Base-by-base conservation (phyloP, 169 alveolate species). In the Cryptosporidium felis region DNA sequence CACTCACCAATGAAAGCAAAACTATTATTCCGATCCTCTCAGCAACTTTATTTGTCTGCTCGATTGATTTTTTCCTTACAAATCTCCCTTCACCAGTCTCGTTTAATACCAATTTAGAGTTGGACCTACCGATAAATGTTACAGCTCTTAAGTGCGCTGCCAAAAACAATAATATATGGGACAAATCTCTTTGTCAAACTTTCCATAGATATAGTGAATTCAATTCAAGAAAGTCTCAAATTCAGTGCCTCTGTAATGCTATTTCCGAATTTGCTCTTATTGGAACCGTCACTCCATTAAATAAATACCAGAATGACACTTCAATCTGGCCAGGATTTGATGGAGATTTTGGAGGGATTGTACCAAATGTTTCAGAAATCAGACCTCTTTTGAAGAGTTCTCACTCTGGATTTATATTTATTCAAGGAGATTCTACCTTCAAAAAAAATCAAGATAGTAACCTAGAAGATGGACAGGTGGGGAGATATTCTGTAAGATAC, bases 211-310 rank as follows among this genome's bases (percentile, higher is more conserved):
- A 65, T 10, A 65, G 49, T 30, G 61, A 34, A 38, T 65, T 49
- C 18, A 65, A 65, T 32, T 34, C 81, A 3, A 65, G 81, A 65
- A 74, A 74, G 14, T 74, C 85, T 34, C 49, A 61, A 61, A 74
- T 74, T 9, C 85, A 74, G 42, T 74, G 85, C 26, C 74, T 49
- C n/a, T 74, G 85, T 18, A 53, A 5, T 32, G 85, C 85, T 23
- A 40, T 74, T 18, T 40, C 56, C 38, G 58, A 49, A 9, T 74
- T 28, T 53, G 85, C 74, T 53, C 67, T 74, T 36, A 56, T 26
- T 5, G 85, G 85, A 5, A 32, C 49, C 3, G 67, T 74, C 28
- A n/a, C 85, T 3, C 67, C 60, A 5, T 34, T 49, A 74, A 38
- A 74, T 26, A 74, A 74, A 36, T 74, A 49, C 16, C 85, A 49